Conservation (phyloP, 169 alveolate genomes). For the Babesia divergens region DNA sequence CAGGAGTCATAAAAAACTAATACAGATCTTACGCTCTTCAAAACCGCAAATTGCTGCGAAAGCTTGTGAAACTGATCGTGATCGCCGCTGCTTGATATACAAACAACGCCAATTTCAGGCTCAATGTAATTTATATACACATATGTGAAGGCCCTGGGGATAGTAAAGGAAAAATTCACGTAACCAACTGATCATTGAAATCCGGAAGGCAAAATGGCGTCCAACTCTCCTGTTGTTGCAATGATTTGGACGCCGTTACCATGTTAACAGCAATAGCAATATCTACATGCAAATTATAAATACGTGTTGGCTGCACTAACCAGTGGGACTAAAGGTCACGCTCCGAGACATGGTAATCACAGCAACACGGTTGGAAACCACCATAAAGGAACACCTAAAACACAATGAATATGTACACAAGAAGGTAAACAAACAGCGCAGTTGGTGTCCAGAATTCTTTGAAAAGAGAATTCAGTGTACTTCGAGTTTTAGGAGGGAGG, state of each 20-base stretch:
- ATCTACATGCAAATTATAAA: constrained; percentile 60
- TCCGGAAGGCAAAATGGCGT: constrained; percentile 87
- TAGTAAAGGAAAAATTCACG: neutral
- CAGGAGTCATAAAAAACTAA: neutral
- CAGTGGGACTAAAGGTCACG: constrained; percentile 38
- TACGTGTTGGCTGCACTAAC: constrained; percentile 15
- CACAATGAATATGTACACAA: neutral
- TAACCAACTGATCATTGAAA: constrained; percentile 60
- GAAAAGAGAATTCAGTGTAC: constrained; percentile 19
- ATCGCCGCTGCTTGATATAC: constrained; percentile 62
- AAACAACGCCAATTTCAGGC: constrained; percentile 57
- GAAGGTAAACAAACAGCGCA: constrained; percentile 20
- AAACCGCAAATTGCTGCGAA: constrained; percentile 46
- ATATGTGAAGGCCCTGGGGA: constrained; percentile 61
- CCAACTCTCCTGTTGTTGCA: constrained; percentile 86
- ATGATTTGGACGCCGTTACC: constrained; percentile 79
- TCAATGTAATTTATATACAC: constrained; percentile 56
- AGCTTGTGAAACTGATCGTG: constrained; percentile 57
- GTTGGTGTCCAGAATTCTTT: constrained; percentile 41
- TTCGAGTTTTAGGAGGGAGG: constrained; percentile 48
- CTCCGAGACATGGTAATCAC: constrained; percentile 45
- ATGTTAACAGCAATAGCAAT: constrained; percentile 80
- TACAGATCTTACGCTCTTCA: neutral
- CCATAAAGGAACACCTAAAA: constrained; percentile 56
- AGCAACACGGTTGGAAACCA: constrained; percentile 55